A percentile compares a stretch with the other conserved stretches of the same genome.
phyloP scores from a whole-genome alignment of 108 stramenopile genomes.

The Cylindrotheca closterium region DNA sequence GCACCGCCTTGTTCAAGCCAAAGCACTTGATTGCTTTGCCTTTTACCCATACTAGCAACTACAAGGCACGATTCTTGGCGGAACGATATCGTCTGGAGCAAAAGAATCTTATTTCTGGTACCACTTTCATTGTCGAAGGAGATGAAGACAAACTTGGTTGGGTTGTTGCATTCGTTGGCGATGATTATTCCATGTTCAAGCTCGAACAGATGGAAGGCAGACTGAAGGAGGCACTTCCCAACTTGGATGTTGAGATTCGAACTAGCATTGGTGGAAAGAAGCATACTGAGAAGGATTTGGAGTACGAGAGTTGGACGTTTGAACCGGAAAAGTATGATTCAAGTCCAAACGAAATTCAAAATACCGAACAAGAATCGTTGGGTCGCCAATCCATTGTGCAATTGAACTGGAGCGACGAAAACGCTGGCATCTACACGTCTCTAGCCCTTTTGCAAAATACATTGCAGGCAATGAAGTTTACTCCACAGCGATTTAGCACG shows the following conservation, averaged over 20 bases:
- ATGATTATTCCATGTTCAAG: not conserved
- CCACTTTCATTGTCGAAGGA: not conserved
- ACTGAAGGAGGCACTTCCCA: not conserved
- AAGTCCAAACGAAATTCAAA: slow-evolving; percentile 45
- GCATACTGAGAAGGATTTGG: slow-evolving; percentile 1
- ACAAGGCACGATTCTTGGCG: not conserved
- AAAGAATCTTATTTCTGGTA: not conserved
- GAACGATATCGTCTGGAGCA: not conserved
- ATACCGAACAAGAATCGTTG: slow-evolving; percentile 41
- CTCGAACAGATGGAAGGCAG: not conserved
- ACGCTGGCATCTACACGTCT: not conserved
- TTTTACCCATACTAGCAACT: not conserved
- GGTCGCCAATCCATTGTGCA: slow-evolving; percentile 57
- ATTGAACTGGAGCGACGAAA: not conserved
- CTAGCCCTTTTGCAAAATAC: not conserved
- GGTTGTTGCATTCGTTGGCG: not conserved
- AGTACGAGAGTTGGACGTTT: slow-evolving; percentile 8
- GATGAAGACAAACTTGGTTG: not conserved
- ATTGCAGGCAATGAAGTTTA: not conserved
- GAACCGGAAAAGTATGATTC: slow-evolving; percentile 48
- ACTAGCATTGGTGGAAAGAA: not conserved
- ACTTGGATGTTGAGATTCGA: not conserved
- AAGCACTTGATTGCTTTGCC: not conserved
- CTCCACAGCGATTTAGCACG: not conserved
- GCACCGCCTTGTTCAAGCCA: slow-evolving; percentile 3